Conservation (phyloP, 2,329 filamentous ascomycete genomes). For the Raffaelea albimanens region DNA sequence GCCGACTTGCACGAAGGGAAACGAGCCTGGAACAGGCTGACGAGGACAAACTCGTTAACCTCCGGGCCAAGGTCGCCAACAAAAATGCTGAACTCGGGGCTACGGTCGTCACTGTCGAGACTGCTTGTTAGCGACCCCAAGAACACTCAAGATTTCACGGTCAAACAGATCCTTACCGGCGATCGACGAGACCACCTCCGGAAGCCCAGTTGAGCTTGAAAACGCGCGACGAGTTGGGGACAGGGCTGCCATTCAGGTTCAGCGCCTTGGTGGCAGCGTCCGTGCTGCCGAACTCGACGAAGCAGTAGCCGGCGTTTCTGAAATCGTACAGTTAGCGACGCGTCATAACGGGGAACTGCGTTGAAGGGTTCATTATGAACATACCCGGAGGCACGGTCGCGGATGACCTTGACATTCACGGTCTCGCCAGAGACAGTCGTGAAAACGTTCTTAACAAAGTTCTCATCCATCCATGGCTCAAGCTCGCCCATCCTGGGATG, state of each 20-base stretch:
- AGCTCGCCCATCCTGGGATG: slow-evolving; percentile 88
- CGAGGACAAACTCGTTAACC: slow-evolving; percentile 96
- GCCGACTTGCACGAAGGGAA: slow-evolving; percentile 98
- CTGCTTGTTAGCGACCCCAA: slow-evolving; percentile 2
- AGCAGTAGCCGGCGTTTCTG: slow-evolving; percentile 97
- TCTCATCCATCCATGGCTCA: slow-evolving; percentile 98
- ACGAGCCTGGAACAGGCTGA: slow-evolving; percentile 91
- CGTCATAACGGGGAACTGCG: neutral
- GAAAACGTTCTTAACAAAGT: slow-evolving; percentile 93
- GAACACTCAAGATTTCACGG: slow-evolving; percentile 4
- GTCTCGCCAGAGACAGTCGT: slow-evolving; percentile 79
- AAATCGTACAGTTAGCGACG: neutral
- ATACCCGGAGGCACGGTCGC: slow-evolving; percentile 96
- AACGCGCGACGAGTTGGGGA: slow-evolving; percentile 86
- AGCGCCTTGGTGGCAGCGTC: slow-evolving; percentile 88
- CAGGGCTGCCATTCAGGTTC: slow-evolving; percentile 75
- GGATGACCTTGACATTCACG: slow-evolving; percentile 99
- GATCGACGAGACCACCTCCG: slow-evolving; percentile 87
- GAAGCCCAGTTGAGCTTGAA: slow-evolving; percentile 99
- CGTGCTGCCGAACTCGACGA: slow-evolving; percentile 80
- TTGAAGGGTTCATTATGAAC: slow-evolving; percentile 14
- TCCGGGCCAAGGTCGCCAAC: slow-evolving; percentile 96
- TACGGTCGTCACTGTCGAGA: slow-evolving; percentile 71
- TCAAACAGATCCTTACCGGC: slow-evolving; percentile 52
- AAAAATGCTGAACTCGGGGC: slow-evolving; percentile 94